phyloP scores from a whole-genome alignment of 192 early-diverging fungal species.

The Linnemannia hyalina region DNA sequence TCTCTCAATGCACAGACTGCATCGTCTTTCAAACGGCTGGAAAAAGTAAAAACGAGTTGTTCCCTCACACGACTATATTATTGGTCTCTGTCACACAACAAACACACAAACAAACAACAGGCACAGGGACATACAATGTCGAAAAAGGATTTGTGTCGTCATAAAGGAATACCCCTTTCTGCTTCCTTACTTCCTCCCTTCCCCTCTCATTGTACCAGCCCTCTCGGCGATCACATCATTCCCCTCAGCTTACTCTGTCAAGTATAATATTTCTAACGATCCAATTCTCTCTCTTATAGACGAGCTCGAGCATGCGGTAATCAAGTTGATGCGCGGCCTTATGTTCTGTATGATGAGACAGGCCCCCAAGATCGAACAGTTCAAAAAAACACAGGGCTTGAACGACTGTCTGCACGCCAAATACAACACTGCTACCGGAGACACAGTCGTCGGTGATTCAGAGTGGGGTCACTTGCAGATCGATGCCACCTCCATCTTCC shows the following conservation, averaged over 20 bases:
- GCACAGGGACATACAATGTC: not conserved
- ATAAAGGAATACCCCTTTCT: not conserved
- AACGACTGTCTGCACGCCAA: slow-evolving; percentile 89
- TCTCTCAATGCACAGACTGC: not conserved
- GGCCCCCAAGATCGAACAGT: slow-evolving; percentile 82
- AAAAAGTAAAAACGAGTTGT: not conserved
- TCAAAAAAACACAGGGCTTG: slow-evolving; percentile 85
- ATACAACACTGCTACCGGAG: slow-evolving; percentile 87
- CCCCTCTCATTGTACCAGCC: not conserved
- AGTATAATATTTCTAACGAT: not conserved
- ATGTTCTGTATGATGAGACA: slow-evolving; percentile 88
- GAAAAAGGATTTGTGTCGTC: not conserved
- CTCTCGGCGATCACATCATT: not conserved
- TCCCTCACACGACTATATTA: not conserved
- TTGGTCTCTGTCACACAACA: not conserved
- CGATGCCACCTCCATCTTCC: slow-evolving; percentile 88
- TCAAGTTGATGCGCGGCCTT: slow-evolving; percentile 90
- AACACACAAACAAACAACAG: not conserved
- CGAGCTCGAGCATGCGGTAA: slow-evolving; percentile 86
- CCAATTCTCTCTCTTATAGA: slow-evolving; percentile 55
- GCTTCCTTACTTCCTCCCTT: not conserved
- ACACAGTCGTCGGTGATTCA: slow-evolving; percentile 85
- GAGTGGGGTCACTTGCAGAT: slow-evolving; percentile 94
- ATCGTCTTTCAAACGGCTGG: not conserved
- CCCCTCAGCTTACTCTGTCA: not conserved